Percentiles rank a stretch among this genome's conserved stretches.
Evolutionary conservation across 345 rosid species (phyloP).

Genomic region (Noccaea bulbosa): DNA sequence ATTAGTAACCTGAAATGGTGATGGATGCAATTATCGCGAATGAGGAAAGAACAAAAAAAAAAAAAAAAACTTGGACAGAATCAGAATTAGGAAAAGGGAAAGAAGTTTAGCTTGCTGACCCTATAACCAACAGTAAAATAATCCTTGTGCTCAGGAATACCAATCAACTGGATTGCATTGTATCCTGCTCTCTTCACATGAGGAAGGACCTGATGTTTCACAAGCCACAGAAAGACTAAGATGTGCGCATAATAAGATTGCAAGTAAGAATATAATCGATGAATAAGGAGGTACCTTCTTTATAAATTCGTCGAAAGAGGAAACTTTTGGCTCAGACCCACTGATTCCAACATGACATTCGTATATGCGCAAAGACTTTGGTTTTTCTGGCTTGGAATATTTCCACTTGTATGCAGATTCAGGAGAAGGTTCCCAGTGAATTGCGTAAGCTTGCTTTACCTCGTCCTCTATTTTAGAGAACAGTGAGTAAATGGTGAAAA

Average conservation of each 20-base stretch:
- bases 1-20: slow-evolving; percentile 74
- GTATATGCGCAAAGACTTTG: slow-evolving; percentile 85
- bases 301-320: slow-evolving; percentile 77
- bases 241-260: slow-evolving; percentile 18
- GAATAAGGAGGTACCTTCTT: slow-evolving; percentile 57
- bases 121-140: slow-evolving; percentile 90
- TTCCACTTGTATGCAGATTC: slow-evolving; percentile 84
- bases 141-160: slow-evolving; percentile 93
- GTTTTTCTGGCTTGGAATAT: slow-evolving; percentile 56
- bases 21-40: slow-evolving; percentile 19
- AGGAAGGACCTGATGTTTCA: slow-evolving; percentile 74
- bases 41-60: slow-evolving; percentile 1
- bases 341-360: slow-evolving; percentile 98
- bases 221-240: slow-evolving; percentile 25
- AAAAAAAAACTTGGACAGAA: neutral
- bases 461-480: slow-evolving; percentile 53
- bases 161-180: slow-evolving; percentile 91
- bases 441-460: slow-evolving; percentile 79
- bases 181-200: slow-evolving; percentile 90
- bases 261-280: slow-evolving; percentile 1
- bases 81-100: slow-evolving; percentile 9
- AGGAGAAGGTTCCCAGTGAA: slow-evolving; percentile 97
- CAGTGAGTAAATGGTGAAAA: slow-evolving; percentile 1
- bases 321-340: slow-evolving; percentile 80
- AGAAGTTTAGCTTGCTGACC: slow-evolving; percentile 54